Conservation (phyloP, 768 basidiomycete species). For the Russula abietina region DNA sequence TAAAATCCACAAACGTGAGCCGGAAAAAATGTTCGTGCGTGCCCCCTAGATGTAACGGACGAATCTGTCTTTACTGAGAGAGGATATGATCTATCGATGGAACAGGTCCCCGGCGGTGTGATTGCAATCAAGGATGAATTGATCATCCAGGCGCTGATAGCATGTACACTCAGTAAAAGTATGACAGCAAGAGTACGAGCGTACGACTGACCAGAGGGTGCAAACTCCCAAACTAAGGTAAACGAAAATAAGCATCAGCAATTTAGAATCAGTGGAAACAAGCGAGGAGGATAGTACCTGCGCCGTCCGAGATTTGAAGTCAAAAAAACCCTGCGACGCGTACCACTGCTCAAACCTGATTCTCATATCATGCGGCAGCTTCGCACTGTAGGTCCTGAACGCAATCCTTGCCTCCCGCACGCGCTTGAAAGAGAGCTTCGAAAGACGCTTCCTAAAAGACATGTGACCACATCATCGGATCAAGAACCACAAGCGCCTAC, state of each 20-base stretch:
- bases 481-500: not conserved
- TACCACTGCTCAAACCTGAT: not conserved
- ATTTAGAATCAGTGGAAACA: not conserved
- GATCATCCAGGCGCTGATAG: conserved; percentile 2
- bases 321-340: not conserved
- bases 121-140: not conserved
- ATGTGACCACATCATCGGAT: not conserved
- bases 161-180: not conserved
- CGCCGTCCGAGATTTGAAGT: conserved; percentile 8
- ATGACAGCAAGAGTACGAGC: not conserved
- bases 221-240: conserved; percentile 10
- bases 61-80: not conserved
- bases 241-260: not conserved
- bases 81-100: not conserved
- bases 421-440: conserved; percentile 4
- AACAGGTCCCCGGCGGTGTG: not conserved
- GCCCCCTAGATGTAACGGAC: not conserved
- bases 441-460: not conserved
- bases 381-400: not conserved
- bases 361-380: not conserved
- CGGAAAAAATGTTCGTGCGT: not conserved
- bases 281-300: not conserved
- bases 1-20: no score
- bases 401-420: not conserved
- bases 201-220: conserved; percentile 1